A percentile compares a stretch with the other conserved stretches of the same genome.
These are phyloP conservation scores for Corchorus olitorius DNA, from an alignment of 345 rosid species.

Conservation along the genomic window DNA sequence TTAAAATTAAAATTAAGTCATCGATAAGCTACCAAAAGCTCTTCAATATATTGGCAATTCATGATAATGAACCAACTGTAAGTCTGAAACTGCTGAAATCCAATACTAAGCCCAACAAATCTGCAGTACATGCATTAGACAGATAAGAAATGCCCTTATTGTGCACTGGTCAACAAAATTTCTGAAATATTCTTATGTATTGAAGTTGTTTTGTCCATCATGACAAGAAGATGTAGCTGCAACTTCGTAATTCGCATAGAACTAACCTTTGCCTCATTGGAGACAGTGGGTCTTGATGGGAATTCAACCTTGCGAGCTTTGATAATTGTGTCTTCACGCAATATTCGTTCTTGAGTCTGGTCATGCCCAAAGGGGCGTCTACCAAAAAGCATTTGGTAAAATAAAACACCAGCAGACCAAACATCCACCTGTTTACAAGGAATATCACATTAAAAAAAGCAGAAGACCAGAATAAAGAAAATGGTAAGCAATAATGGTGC, in stretches of 20 bases:
- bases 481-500: not conserved
- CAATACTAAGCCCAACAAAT: not conserved
- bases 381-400: conserved; percentile 95
- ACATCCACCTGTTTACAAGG: conserved; percentile 79
- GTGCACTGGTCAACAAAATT: not conserved
- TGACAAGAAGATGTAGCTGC: not conserved
- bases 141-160: not conserved
- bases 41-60: not conserved
- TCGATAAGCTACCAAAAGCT: not conserved
- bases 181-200: not conserved
- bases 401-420: conserved; percentile 94
- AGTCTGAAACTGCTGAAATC: not conserved
- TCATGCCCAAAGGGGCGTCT: conserved; percentile 98
- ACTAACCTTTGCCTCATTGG: conserved; percentile 92
- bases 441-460: conserved; percentile 11
- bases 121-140: not conserved
- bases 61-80: not conserved
- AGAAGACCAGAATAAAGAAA: not conserved
- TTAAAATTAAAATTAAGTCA: not conserved
- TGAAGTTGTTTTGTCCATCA: not conserved
- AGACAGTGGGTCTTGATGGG: conserved; percentile 87
- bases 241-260: not conserved
- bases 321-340: conserved; percentile 93
- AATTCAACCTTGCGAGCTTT: conserved; percentile 96
- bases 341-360: conserved; percentile 92